These are phyloP conservation scores for Sonneratia caseolaris DNA, from an alignment of 345 rosid genomes.

Conservation along the genomic window DNA sequence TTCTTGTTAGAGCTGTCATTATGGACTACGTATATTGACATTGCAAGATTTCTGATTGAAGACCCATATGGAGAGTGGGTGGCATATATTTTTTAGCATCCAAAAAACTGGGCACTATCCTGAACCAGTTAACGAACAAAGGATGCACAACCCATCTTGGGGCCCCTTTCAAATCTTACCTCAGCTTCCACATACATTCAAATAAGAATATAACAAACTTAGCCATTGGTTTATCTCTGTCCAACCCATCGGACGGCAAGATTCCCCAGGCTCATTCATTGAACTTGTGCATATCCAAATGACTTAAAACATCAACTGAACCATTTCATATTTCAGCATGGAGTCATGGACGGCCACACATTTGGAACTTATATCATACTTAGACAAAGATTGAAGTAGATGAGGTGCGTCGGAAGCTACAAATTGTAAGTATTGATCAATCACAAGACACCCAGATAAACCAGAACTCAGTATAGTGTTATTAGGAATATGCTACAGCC, in stretches of 20 bases:
- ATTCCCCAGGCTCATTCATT: background rate
- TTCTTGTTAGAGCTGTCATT: background rate
- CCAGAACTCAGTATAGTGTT: background rate
- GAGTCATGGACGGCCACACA: background rate
- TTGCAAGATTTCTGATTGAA: background rate
- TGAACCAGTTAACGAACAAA: background rate
- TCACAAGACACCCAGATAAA: background rate
- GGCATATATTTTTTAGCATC: background rate
- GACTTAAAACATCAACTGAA: background rate
- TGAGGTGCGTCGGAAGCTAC: too few species aligned
- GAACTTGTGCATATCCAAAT: background rate
- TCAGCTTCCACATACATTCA: background rate
- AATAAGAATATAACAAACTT: background rate
- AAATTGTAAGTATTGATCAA: background rate
- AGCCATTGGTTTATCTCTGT: too few species aligned
- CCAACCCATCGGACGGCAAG: background rate
- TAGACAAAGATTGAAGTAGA: too few species aligned
- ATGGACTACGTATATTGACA: background rate
- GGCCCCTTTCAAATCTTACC: too few species aligned
- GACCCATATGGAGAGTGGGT: background rate
- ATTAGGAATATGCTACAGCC: background rate
- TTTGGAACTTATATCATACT: background rate
- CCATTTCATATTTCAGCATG: background rate
- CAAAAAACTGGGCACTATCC: background rate
- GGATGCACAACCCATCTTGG: background rate